phyloP scores from a whole-genome alignment of 225 moss, liverwort and hornwort genomes.

The Rhytidiadelphus loreus region DNA sequence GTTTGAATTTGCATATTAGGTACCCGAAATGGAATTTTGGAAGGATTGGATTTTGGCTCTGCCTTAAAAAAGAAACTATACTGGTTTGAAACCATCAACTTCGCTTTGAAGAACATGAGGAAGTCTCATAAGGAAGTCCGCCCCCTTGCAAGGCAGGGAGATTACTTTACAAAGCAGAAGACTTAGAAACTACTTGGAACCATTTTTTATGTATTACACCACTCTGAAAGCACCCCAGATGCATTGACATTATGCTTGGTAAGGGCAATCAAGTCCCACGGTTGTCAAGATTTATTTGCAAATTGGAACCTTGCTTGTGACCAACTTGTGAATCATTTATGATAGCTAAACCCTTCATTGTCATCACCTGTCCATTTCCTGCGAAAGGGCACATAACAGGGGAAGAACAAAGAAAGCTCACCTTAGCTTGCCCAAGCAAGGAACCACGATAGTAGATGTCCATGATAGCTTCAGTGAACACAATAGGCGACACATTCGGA shows the following conservation, averaged over 20 bases:
- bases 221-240: not conserved
- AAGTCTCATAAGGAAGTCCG: not conserved
- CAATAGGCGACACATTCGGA: conserved; percentile 74
- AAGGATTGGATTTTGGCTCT: not conserved
- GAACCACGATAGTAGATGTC: conserved; percentile 73
- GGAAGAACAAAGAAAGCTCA: not conserved
- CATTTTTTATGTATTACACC: not conserved
- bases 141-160: not conserved
- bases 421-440: conserved; percentile 90
- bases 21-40: not conserved
- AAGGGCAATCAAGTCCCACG: not conserved
- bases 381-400: not conserved
- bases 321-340: not conserved
- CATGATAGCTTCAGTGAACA: conserved; percentile 85
- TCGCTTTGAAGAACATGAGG: not conserved
- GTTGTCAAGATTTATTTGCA: not conserved
- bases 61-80: not conserved
- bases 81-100: not conserved
- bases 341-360: not conserved
- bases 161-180: not conserved
- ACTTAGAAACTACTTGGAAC: not conserved
- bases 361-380: not conserved
- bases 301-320: not conserved
- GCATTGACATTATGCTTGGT: not conserved
- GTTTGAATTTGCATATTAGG: not conserved